Percentiles rank a stretch among this genome's conserved stretches.
phyloP scores from a whole-genome alignment of 2,329 filamentous ascomycete genomes.

The Cladorrhinum sp. region DNA sequence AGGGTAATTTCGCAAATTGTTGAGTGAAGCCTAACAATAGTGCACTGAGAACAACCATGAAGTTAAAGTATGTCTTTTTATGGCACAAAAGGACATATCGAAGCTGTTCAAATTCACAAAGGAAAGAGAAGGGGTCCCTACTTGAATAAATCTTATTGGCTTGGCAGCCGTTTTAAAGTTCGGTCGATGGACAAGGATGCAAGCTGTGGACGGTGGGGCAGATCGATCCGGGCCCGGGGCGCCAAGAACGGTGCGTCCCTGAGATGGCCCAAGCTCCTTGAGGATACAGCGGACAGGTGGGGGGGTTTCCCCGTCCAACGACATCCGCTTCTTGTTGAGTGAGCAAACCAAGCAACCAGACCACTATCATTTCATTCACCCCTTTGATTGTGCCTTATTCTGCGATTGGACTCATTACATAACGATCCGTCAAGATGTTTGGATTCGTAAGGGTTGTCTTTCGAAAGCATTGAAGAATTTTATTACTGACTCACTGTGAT shows the following conservation, averaged over 20 bases:
- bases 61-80: no score
- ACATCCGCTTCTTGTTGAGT: not conserved
- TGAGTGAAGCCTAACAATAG: no score
- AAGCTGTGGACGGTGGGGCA: not conserved
- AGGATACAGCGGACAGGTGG: not conserved
- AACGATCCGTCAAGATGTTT: slow-evolving; percentile 19
- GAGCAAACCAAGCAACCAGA: not conserved
- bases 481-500: not conserved
- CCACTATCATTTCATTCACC: not conserved
- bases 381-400: not conserved
- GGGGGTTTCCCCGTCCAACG: not conserved
- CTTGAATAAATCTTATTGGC: no score
- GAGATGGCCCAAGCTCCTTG: not conserved
- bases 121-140: not conserved
- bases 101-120: not conserved
- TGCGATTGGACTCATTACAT: not conserved
- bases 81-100: no score
- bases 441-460: slow-evolving; percentile 17
- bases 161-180: not conserved
- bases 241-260: not conserved
- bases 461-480: slow-evolving; percentile 33
- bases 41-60: no score
- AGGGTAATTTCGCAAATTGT: not conserved
- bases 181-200: not conserved
- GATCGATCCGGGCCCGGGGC: not conserved